phyloP scores from a whole-genome alignment of 352 stramenopile species.

The Elongisporangium prolatum region DNA sequence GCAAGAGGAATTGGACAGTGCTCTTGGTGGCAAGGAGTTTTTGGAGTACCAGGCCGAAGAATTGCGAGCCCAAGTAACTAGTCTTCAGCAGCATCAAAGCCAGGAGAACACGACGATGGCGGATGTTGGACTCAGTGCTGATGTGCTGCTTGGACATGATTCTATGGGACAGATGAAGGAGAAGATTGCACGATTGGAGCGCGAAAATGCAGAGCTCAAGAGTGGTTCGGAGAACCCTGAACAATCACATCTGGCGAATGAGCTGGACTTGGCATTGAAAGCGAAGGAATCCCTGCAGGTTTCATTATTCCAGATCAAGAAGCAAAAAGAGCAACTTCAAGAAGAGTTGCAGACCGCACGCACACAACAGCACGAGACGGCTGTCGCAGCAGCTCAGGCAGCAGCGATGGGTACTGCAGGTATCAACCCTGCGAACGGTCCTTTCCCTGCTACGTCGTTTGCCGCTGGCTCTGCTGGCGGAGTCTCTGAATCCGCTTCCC shows the following conservation, averaged over 20 bases:
- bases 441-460: background rate
- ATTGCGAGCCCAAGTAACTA: conserved; percentile 57
- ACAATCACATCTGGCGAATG: conserved; percentile 46
- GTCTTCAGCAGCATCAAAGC: conserved; percentile 40
- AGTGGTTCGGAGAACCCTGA: conserved; percentile 40
- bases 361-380: conserved; percentile 22
- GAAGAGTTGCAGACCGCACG: conserved; percentile 49
- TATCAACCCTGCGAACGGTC: background rate
- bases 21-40: conserved; percentile 77
- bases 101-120: conserved; percentile 34
- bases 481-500: background rate
- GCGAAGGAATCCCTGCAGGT: conserved; percentile 71
- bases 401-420: background rate
- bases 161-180: conserved; percentile 51
- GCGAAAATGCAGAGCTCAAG: conserved; percentile 69
- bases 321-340: conserved; percentile 65
- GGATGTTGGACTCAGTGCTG: conserved; percentile 36
- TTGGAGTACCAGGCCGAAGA: conserved; percentile 84
- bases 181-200: conserved; percentile 62
- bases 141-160: conserved; percentile 65
- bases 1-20: conserved; percentile 84
- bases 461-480: background rate
- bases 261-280: conserved; percentile 76
- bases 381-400: background rate
- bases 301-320: conserved; percentile 64